A percentile compares a stretch with the other conserved stretches of the same genome.
These are phyloP conservation scores for Backusella westeae DNA, from an alignment of 192 early-diverging fungal species.

Conservation along the genomic window DNA sequence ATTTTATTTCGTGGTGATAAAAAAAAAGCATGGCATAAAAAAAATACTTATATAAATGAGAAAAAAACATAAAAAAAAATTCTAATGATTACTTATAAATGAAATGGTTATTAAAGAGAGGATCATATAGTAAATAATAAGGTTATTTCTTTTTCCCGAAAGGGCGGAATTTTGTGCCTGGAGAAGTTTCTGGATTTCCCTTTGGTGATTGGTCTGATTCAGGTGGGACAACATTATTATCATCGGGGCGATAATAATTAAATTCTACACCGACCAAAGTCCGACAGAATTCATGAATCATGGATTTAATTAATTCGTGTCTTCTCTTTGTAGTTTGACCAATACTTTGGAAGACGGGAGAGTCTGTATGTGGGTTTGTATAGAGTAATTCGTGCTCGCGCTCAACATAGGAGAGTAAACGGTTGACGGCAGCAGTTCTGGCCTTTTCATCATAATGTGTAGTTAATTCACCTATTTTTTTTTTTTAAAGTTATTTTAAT, in stretches of 20 bases:
- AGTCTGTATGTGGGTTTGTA: conserved; percentile 28
- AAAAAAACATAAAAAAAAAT: not conserved
- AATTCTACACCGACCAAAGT: conserved; percentile 49
- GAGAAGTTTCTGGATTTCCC: not conserved
- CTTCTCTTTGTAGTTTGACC: conserved; percentile 34
- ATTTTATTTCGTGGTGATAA: not conserved
- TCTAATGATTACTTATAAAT: conserved; percentile 1
- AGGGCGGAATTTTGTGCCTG: conserved; percentile 3
- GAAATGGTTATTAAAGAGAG: not conserved
- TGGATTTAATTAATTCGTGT: conserved; percentile 44
- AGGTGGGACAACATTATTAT: not conserved
- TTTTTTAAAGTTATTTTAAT: not conserved
- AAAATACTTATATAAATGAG: not conserved
- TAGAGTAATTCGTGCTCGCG: conserved; percentile 20
- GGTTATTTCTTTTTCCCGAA: not conserved
- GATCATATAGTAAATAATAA: not conserved
- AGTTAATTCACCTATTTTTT: conserved; percentile 24
- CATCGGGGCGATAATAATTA: conserved; percentile 30
- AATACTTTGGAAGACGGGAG: conserved; percentile 23
- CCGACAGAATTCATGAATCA: conserved; percentile 51
- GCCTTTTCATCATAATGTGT: conserved; percentile 35
- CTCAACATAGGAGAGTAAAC: conserved; percentile 30
- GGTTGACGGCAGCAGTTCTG: conserved; percentile 32
- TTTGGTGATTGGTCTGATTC: not conserved
- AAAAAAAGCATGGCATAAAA: not conserved